A percentile compares a stretch with the other conserved stretches of the same genome.
Conservation (phyloP, 495 filamentous ascomycete genomes). For the Aspergillus indologenus region DNA sequence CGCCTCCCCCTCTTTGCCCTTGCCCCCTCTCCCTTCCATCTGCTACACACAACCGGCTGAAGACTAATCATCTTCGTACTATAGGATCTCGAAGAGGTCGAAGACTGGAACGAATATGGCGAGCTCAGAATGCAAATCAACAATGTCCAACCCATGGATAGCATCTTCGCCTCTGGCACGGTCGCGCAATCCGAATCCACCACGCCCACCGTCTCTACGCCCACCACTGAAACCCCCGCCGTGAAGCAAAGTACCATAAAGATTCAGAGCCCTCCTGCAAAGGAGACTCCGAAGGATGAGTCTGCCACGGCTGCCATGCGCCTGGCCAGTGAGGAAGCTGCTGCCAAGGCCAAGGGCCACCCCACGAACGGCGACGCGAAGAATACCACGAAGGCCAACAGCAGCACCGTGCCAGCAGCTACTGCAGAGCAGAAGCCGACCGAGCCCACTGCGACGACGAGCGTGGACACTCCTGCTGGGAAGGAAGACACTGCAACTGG, state of each 20-base stretch:
- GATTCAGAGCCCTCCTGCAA: constrained; percentile 43
- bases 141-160: constrained; percentile 34
- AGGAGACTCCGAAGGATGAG: constrained; percentile 32
- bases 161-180: constrained; percentile 46
- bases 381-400: constrained; percentile 5
- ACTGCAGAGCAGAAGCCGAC: constrained; percentile 7
- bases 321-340: constrained; percentile 68
- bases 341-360: constrained; percentile 51
- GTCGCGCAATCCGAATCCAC: constrained; percentile 21
- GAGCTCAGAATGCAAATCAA: constrained; percentile 84
- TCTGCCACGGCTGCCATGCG: constrained; percentile 54
- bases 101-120: constrained; percentile 99
- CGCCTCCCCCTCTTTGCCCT: not conserved
- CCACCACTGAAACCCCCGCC: constrained; percentile 30
- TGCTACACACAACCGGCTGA: not conserved
- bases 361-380: not conserved
- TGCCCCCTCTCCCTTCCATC: not conserved
- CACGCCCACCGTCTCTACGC: constrained; percentile 33
- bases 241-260: constrained; percentile 41
- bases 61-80: constrained; percentile 2
- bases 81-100: constrained; percentile 87
- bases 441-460: constrained; percentile 10
- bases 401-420: constrained; percentile 4
- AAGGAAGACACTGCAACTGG: constrained; percentile 25
- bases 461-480: constrained; percentile 13